Evolutionary conservation across 2,329 filamentous ascomycete genomes (phyloP).

Genomic region (Hirsutella minnesotensis): DNA sequence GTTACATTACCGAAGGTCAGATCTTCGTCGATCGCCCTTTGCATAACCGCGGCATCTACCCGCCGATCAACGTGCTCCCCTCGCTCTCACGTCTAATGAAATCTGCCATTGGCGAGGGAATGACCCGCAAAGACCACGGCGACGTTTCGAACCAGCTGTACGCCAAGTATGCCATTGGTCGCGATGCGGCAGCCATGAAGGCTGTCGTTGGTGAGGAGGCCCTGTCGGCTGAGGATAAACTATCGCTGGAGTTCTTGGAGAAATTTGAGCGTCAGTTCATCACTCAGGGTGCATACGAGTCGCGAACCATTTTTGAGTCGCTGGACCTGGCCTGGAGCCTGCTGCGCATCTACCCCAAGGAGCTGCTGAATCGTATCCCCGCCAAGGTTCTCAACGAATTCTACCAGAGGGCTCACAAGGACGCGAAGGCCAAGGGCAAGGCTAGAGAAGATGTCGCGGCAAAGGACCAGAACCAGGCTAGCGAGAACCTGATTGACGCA

Average conservation of each 20-base stretch:
- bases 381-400: constrained; percentile 74
- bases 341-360: constrained; percentile 95
- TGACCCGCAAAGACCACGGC: constrained; percentile 91
- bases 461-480: constrained; percentile 29
- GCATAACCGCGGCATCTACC: constrained; percentile 94
- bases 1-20: constrained; percentile 98
- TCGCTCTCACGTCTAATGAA: constrained; percentile 99
- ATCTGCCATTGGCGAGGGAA: constrained; percentile 94
- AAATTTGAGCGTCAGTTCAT: constrained; percentile 98
- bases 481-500: constrained; percentile 51
- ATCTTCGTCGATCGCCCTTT: constrained; percentile 94
- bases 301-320: constrained; percentile 81
- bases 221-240: constrained; percentile 88
- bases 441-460: constrained; percentile 30
- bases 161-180: constrained; percentile 98
- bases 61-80: constrained; percentile 95
- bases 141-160: constrained; percentile 99
- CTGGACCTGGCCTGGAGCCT: constrained; percentile 94
- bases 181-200: constrained; percentile 98
- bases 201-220: constrained; percentile 98
- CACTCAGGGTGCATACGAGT: constrained; percentile 82
- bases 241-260: constrained; percentile 94
- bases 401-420: constrained; percentile 57
- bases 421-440: constrained; percentile 52
- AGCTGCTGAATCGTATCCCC: constrained; percentile 89